phyloP scores from a whole-genome alignment of 1,284 basidiomycete species.

The Austroboletus novae-zelandiae region DNA sequence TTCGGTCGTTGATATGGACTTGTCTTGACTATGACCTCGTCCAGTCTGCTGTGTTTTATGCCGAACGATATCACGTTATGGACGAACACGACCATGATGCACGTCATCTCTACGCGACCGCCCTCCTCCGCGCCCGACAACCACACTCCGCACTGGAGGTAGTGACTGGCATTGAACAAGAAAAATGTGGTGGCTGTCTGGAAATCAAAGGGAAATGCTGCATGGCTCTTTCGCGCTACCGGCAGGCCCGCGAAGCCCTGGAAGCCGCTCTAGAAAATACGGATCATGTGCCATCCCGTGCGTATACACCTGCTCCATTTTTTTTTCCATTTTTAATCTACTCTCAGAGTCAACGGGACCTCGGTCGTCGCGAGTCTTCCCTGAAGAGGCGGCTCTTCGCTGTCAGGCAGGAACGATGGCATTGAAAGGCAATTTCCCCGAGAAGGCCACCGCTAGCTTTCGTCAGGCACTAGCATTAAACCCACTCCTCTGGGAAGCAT shows the following conservation, averaged over 20 bases:
- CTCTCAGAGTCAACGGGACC: slow-evolving; percentile 48
- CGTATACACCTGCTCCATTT: slow-evolving; percentile 28
- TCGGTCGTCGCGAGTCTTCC: slow-evolving; percentile 52
- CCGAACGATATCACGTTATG: slow-evolving; percentile 72
- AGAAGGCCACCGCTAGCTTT: slow-evolving; percentile 71
- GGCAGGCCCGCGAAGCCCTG: slow-evolving; percentile 69
- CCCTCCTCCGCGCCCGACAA: slow-evolving; percentile 71
- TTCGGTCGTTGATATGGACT: slow-evolving; percentile 68
- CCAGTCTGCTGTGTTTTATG: slow-evolving; percentile 78
- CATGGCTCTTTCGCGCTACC: slow-evolving; percentile 64
- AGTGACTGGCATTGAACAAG: slow-evolving; percentile 57
- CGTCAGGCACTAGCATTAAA: slow-evolving; percentile 70
- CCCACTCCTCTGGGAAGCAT: slow-evolving; percentile 91
- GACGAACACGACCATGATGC: slow-evolving; percentile 74
- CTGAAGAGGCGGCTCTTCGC: slow-evolving; percentile 63
- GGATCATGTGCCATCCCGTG: slow-evolving; percentile 54
- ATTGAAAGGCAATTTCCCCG: slow-evolving; percentile 70
- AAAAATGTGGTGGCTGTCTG: slow-evolving; percentile 71
- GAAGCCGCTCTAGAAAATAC: slow-evolving; percentile 56
- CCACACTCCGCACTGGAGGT: slow-evolving; percentile 75
- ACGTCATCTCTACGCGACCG: slow-evolving; percentile 79
- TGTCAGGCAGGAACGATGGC: slow-evolving; percentile 72
- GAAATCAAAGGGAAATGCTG: slow-evolving; percentile 81
- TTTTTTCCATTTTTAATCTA: slow-evolving; percentile 16
- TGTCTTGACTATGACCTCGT: slow-evolving; percentile 75